A percentile compares a stretch with the other conserved stretches of the same genome.
Conservation (phyloP, 2,329 filamentous ascomycete species). For the Phoma sp. region DNA sequence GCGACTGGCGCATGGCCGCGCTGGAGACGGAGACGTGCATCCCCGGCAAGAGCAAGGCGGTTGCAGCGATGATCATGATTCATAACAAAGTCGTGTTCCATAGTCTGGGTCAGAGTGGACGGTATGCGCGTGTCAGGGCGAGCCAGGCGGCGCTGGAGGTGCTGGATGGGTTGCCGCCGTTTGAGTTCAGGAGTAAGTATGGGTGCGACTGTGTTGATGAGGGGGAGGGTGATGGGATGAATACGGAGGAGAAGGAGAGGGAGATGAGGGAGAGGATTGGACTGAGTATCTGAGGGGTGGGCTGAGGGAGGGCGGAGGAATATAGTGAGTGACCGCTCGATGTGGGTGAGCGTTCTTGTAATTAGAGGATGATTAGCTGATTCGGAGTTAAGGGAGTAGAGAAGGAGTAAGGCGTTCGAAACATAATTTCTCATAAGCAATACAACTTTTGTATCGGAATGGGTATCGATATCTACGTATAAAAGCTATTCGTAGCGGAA, state of each 20-base stretch:
- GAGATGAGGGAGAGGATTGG: slow-evolving; percentile 30
- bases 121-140: slow-evolving; percentile 76
- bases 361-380: not conserved
- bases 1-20: slow-evolving; percentile 57
- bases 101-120: slow-evolving; percentile 66
- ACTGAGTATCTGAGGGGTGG: slow-evolving; percentile 20
- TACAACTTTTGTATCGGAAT: not conserved
- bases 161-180: slow-evolving; percentile 59
- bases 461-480: not conserved
- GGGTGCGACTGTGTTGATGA: slow-evolving; percentile 67
- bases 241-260: slow-evolving; percentile 4
- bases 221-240: slow-evolving; percentile 5
- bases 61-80: slow-evolving; percentile 77
- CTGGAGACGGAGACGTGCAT: slow-evolving; percentile 55
- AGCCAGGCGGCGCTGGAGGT: slow-evolving; percentile 65
- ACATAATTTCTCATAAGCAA: too few relatives aligned
- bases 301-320: not conserved
- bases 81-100: slow-evolving; percentile 74
- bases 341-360: too few relatives aligned
- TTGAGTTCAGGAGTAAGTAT: slow-evolving; percentile 67
- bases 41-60: slow-evolving; percentile 51
- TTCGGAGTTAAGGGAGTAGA: too few relatives aligned
- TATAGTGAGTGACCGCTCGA: too few relatives aligned
- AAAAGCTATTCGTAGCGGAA: not conserved
- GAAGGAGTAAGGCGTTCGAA: too few relatives aligned